Conservation (phyloP, 805 yeast species). For the Suhomyces emberorum region DNA sequence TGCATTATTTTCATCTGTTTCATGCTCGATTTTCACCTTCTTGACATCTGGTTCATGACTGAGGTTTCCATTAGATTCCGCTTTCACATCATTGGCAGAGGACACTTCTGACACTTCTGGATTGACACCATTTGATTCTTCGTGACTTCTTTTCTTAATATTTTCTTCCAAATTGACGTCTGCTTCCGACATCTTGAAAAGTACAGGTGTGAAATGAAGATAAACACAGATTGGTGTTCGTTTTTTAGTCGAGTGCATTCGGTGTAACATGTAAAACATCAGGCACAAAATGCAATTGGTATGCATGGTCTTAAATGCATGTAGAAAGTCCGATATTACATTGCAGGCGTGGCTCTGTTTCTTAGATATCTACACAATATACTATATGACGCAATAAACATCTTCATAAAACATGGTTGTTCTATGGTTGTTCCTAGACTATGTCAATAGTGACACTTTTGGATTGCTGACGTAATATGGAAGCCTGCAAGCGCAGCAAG, state of each 20-base stretch:
- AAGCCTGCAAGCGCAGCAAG: too few relatives aligned
- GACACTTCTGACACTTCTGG: neutral
- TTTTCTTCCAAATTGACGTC: neutral
- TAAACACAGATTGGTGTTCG: neutral
- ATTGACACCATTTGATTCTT: neutral
- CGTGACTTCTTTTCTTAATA: conserved; percentile 1
- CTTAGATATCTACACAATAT: too few relatives aligned
- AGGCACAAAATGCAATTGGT: conserved; percentile 2
- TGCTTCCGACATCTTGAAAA: conserved; percentile 3
- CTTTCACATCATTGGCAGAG: neutral
- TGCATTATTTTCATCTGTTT: neutral
- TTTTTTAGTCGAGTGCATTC: conserved; percentile 3
- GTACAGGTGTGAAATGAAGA: neutral
- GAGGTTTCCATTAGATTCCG: neutral
- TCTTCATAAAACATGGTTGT: too few relatives aligned
- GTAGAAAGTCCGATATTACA: too few relatives aligned
- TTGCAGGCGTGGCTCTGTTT: too few relatives aligned
- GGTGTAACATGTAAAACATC: conserved; percentile 1
- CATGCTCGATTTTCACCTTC: conserved; percentile 1
- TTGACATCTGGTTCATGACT: conserved; percentile 1
- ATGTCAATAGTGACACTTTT: too few relatives aligned
- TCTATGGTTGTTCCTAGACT: too few relatives aligned
- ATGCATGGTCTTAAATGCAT: too few relatives aligned
- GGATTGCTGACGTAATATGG: too few relatives aligned
- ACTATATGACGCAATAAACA: too few relatives aligned